These are phyloP conservation scores for Tagetes erecta DNA, from an alignment of 129 eudicot species.

Conservation along the genomic window DNA sequence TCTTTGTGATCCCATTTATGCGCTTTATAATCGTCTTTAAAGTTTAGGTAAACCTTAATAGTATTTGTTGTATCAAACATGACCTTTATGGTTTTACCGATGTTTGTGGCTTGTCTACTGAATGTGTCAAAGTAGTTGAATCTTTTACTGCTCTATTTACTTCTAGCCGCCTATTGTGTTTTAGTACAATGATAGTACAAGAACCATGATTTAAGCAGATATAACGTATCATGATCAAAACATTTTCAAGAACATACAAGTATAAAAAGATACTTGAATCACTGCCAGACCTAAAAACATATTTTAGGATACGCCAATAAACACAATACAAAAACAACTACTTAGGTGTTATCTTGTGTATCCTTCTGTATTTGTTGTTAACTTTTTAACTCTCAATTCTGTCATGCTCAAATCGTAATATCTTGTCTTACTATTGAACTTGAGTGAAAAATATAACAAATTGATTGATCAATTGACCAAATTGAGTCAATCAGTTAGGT, in stretches of 20 bases:
- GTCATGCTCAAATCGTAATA: neutral
- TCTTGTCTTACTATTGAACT: neutral
- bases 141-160: neutral
- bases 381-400: neutral
- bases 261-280: too few relatives aligned
- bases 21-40: neutral
- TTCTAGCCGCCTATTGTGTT: neutral
- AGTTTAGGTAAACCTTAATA: neutral
- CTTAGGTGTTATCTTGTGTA: too few relatives aligned
- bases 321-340: too few relatives aligned
- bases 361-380: neutral
- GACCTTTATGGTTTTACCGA: neutral
- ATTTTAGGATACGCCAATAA: too few relatives aligned
- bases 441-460: neutral
- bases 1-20: neutral
- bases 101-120: constrained; percentile 6
- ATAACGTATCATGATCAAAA: neutral
- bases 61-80: constrained; percentile 17
- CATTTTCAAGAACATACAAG: too few relatives aligned
- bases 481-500: neutral
- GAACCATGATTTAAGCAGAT: neutral
- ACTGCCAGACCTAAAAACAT: too few relatives aligned
- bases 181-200: neutral
- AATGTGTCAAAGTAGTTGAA: constrained; percentile 4
- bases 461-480: neutral